phyloP scores from a whole-genome alignment of 305 asterid genomes.

The Solanum hybrid region DNA sequence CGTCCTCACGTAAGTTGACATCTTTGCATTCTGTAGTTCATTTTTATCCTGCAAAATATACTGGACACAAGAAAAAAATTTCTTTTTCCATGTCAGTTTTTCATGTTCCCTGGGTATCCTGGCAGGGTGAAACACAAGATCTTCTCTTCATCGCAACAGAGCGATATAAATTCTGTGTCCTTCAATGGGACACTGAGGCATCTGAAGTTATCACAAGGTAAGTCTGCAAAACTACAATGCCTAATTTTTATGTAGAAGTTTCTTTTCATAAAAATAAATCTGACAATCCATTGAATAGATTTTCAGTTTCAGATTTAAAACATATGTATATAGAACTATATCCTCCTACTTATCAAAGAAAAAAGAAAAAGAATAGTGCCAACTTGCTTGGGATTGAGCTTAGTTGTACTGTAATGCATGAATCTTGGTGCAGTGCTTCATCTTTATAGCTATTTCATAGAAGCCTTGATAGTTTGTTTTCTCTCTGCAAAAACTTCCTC shows the following conservation, averaged over 20 bases:
- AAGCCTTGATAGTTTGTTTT: background rate
- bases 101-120: background rate
- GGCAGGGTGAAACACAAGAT: slow-evolving; percentile 93
- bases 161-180: slow-evolving; percentile 85
- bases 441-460: background rate
- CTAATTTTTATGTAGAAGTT: background rate
- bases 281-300: background rate
- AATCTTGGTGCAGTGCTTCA: background rate
- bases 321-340: background rate
- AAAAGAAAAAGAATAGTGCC: background rate
- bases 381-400: background rate
- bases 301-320: background rate
- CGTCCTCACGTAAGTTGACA: slow-evolving; percentile 83
- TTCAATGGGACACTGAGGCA: slow-evolving; percentile 88
- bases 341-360: background rate
- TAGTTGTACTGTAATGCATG: background rate
- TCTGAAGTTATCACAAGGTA: slow-evolving; percentile 79
- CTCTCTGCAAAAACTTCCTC: background rate
- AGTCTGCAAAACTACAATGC: slow-evolving; percentile 3
- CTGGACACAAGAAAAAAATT: background rate
- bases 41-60: background rate
- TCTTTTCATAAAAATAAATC: background rate
- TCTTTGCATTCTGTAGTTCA: background rate
- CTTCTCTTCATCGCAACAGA: slow-evolving; percentile 86
- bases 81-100: background rate